Base-by-base conservation (phyloP, 2,329 filamentous ascomycete genomes). In the Neobulgaria alba region DNA sequence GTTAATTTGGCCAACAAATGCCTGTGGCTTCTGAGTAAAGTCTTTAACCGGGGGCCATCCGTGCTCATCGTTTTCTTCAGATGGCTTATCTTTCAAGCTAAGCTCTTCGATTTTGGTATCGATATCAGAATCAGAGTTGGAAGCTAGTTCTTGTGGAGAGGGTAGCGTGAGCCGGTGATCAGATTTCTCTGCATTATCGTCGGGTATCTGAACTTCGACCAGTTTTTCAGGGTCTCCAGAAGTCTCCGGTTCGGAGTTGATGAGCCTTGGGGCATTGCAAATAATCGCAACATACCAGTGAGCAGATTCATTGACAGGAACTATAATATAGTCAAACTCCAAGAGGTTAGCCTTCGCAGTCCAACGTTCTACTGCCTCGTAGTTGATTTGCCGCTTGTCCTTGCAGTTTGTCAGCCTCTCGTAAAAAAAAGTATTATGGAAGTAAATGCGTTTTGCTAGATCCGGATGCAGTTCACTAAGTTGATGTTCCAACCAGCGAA, bases 241-340 rank as follows among this genome's bases (percentile, higher is more conserved):
- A n/a, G n/a, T n/a, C n/a, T n/a, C n/a, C n/a, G n/a, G n/a, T n/a
- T n/a, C n/a, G n/a, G n/a, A n/a, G n/a, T n/a, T 59, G 5, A 77
- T 56, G 16, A 92, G 68, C 38, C 72, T 79, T 3, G 77, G 74
- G 2, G 90, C 72, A 55, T 98, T 95, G 72, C 87, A 95, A 38
- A 98, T 90, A 41, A 98, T 90, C 10, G 87, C 88, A 50, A 96
- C 68, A 62, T 92, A 96, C 92, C 93, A 98, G 61, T 98, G 92
- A 1, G 70, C 65, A 51, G 77, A 69, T 57, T 95, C 85, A 54
- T 95, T 93, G 59, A 98, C 86, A 0, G 92, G 92, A 5, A 98
- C 83, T 9, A 96, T 72, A 43, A 96, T 79, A 59, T 89, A 95
- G 57, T 95, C 86, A 53, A 85, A 88, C 4, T 71, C 73, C 55